A percentile compares a stretch with the other conserved stretches of the same genome.
Conservation (phyloP, 768 basidiomycete species). For the Leucocoprinus sp. region DNA sequence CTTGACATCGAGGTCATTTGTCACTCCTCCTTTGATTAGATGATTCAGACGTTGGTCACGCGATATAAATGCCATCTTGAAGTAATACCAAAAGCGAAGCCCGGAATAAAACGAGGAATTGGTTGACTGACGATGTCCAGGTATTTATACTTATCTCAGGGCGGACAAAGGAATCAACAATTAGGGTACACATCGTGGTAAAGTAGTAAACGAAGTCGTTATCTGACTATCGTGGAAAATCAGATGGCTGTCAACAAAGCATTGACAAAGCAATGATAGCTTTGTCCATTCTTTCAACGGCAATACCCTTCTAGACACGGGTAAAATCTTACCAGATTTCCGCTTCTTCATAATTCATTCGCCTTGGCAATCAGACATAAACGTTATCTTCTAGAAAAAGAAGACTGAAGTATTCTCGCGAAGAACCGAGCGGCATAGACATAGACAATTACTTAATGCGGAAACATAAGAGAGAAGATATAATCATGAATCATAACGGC, state of each 20-base stretch:
- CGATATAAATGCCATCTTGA: conserved; percentile 3
- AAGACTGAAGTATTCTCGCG: neutral
- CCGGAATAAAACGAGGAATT: neutral
- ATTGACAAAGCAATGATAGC: neutral
- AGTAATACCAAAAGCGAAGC: neutral
- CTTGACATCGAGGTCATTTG: conserved; percentile 2
- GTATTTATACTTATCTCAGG: conserved; percentile 3
- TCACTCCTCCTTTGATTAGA: neutral
- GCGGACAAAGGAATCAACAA: neutral
- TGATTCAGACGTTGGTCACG: conserved; percentile 3
- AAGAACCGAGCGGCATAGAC: conserved; percentile 3
- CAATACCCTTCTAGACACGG: too few species aligned
- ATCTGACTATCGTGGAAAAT: conserved; percentile 7
- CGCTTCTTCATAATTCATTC: too few species aligned
- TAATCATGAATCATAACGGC: conserved; percentile 4
- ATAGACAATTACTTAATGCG: conserved; percentile 2
- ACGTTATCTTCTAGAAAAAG: neutral
- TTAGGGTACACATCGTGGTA: too few species aligned
- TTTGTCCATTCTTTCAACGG: neutral
- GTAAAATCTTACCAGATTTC: too few species aligned
- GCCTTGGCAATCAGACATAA: too few species aligned
- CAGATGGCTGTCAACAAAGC: conserved; percentile 6
- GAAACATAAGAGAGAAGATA: conserved; percentile 3
- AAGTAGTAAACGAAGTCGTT: conserved; percentile 7
- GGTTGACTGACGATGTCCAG: neutral